Evolutionary conservation across 768 basidiomycete genomes (phyloP), one percentile per base, ranked within the genome.

Genomic region (Podaxis pistillaris): DNA sequence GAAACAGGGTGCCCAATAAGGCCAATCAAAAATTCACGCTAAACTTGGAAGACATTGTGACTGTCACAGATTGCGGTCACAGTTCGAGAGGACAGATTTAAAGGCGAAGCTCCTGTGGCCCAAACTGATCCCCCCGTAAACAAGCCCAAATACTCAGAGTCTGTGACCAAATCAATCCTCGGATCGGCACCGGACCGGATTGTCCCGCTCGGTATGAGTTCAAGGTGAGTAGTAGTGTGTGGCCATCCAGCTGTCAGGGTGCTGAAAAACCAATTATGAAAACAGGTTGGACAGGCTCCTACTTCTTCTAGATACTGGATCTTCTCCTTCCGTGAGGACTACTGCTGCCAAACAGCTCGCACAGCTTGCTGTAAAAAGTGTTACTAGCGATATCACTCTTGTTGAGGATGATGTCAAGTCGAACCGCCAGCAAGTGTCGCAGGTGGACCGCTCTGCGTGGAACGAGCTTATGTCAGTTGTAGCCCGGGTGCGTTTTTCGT

Each of bases 291-390:
- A 98, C 84, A 89, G 97, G 75, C 90, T 99, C 79, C 88, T 99
- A 73, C 84, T 93, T 69, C 84, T 99, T 50, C 86, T 99, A 65
- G 96, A 98, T 74, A 95, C 94, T 40, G 97, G 97, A 50, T 96
- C 96, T 12, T 94, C 94, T 2, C 76, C 84, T 46, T 90, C 91
- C 55, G 90, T 99, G 67, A 86, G 96, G 71, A 87, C 87, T 65
- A 97, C 97, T n/a, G 96, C 97, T 0, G 96, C 96, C 4, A 95
- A 94, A 70, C 97, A 99, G 73, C 82, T 99, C 50, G 95, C 95
- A 0, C 93, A 96, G 65, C 81, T 99, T 57, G 94, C 94, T 0
- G 89, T 86, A 19, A 90, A 94, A 75, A 88, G 88, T 67, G 90
- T 97, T 63, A 86, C 88, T 61, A 87, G 83, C 70, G 91, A 94